Percentiles rank a stretch among this genome's conserved stretches.
These are phyloP conservation scores for Microcos paniculata DNA, from an alignment of 345 rosid genomes.

Conservation along the genomic window DNA sequence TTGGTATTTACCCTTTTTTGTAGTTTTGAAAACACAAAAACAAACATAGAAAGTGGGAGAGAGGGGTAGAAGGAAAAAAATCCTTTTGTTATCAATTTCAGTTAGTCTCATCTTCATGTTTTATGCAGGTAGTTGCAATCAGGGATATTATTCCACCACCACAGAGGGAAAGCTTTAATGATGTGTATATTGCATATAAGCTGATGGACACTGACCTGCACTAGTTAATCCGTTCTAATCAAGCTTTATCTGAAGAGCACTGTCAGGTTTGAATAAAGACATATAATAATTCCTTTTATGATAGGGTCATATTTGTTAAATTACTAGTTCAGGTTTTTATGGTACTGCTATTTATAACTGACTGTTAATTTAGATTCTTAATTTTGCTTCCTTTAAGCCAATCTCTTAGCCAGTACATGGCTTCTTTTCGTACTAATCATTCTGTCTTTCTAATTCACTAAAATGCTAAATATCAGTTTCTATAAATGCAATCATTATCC, in stretches of 20 bases:
- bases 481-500: background rate
- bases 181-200: conserved; percentile 88
- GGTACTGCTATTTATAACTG: background rate
- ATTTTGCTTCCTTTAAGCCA: background rate
- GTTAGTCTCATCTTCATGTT: conserved; percentile 14
- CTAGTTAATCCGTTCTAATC: conserved; percentile 60
- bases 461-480: background rate
- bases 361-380: background rate
- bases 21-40: background rate
- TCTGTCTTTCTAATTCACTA: background rate
- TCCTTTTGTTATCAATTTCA: background rate
- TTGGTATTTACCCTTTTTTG: too few species aligned
- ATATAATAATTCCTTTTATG: background rate
- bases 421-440: background rate
- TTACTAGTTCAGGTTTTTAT: background rate
- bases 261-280: conserved; percentile 55
- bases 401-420: background rate
- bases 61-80: background rate
- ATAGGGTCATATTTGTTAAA: background rate
- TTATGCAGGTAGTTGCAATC: conserved; percentile 76
- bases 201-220: conserved; percentile 74
- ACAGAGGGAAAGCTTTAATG: conserved; percentile 60
- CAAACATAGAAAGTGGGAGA: background rate
- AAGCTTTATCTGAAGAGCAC: conserved; percentile 62
- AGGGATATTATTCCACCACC: conserved; percentile 88